Evolutionary conservation across 2,329 filamentous ascomycete species (phyloP), one percentile per base, ranked within the genome.

Genomic region (Fusarium compactum): DNA sequence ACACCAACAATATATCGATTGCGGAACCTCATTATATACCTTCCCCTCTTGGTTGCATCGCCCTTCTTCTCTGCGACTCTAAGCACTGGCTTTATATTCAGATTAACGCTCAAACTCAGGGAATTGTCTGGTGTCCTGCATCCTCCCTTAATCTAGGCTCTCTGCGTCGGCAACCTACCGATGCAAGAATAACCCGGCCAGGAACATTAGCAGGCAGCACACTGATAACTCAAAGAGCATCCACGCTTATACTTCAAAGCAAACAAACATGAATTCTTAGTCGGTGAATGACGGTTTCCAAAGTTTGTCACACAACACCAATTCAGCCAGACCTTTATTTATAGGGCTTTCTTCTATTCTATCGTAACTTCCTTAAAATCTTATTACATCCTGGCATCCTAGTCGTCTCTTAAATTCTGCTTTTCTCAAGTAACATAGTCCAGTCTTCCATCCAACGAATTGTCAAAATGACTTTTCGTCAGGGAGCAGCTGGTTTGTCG

Each of bases 1-100:
- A n/a, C 18, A n/a, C 34, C 18, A 38, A 12, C 2, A 12, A 38
- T n/a, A n/a, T n/a, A 3, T 12, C 18, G 10, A n/a, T 11, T 38
- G 18, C n/a, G 34, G 10, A n/a, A 38, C 18, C 18, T 38, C 34
- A 6, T 12, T 38, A 18, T n/a, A 6, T n/a, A n/a, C 11, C 18
- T 18, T 18, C 11, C 6, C 0, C 6, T n/a, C 10, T n/a, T 38
- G 6, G 11, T 12, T n/a, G 6, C 18, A 38, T n/a, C n/a, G n/a
- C n/a, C 11, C 12, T 6, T 12, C 2, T 10, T 38, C 6, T 38
- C 18, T n/a, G 10, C n/a, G 11, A 12, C 10, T n/a, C 18, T n/a
- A 38, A 7, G 4, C 6, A 1, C 18, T n/a, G 10, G 2, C 6
- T 7, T 3, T 7, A n/a, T n/a, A 1, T 0, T 12, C 34, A 24